phyloP scores from a whole-genome alignment of 1,284 basidiomycete species.

The Sanghuangporus weigelae region DNA sequence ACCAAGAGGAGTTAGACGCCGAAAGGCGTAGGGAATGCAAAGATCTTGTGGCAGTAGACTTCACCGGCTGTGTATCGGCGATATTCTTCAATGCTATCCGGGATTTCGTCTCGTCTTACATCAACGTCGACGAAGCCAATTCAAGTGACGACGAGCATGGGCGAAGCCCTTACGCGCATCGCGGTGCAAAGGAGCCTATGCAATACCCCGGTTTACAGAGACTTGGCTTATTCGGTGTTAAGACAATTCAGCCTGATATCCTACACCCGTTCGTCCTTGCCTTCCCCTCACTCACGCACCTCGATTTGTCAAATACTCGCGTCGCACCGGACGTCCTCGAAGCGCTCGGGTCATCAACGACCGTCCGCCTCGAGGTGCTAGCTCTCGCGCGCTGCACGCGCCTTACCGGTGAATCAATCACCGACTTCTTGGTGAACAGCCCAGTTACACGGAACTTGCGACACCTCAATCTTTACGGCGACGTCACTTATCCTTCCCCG shows the following conservation, averaged over 20 bases:
- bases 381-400: slow-evolving; percentile 87
- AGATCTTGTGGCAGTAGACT: slow-evolving; percentile 84
- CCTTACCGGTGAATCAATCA: slow-evolving; percentile 76
- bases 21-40: slow-evolving; percentile 73
- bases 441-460: slow-evolving; percentile 60
- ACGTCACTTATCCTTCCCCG: slow-evolving; percentile 81
- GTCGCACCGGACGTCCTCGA: slow-evolving; percentile 73
- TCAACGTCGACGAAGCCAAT: slow-evolving; percentile 40
- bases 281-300: slow-evolving; percentile 84
- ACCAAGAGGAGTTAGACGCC: slow-evolving; percentile 63
- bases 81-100: slow-evolving; percentile 82
- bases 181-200: slow-evolving; percentile 41
- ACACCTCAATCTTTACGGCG: slow-evolving; percentile 88
- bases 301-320: slow-evolving; percentile 86
- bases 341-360: slow-evolving; percentile 56
- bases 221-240: slow-evolving; percentile 82
- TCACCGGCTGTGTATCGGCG: slow-evolving; percentile 91
- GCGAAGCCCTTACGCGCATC: slow-evolving; percentile 30
- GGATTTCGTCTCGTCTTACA: slow-evolving; percentile 75
- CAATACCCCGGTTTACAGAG: slow-evolving; percentile 77
- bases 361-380: slow-evolving; percentile 71
- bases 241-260: slow-evolving; percentile 66
- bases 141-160: slow-evolving; percentile 37
- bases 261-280: slow-evolving; percentile 80
- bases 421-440: slow-evolving; percentile 67